phyloP scores from a whole-genome alignment of 176 grass and related monocot genomes.

The Musa schizocarpa region DNA sequence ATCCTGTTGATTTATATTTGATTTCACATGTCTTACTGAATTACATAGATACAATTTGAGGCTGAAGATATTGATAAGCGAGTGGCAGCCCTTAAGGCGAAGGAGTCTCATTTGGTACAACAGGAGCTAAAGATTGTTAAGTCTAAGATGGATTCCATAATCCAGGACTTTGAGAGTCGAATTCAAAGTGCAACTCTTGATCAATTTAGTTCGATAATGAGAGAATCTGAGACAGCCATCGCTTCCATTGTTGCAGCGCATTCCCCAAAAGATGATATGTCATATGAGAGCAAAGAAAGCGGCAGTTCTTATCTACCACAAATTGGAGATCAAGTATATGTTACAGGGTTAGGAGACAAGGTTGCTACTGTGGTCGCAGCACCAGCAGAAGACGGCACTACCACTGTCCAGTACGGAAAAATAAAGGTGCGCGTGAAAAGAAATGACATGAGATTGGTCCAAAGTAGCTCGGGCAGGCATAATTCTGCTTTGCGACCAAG shows the following conservation, averaged over 20 bases:
- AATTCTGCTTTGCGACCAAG: constrained; percentile 22
- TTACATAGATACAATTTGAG: constrained; percentile 37
- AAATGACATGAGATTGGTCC: constrained; percentile 51
- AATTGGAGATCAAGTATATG: constrained; percentile 56
- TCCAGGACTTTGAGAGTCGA: constrained; percentile 48
- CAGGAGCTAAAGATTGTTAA: constrained; percentile 52
- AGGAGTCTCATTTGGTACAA: constrained; percentile 37
- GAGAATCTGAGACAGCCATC: constrained; percentile 55
- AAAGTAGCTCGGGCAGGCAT: constrained; percentile 24
- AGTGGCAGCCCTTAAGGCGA: constrained; percentile 36
- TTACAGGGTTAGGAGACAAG: constrained; percentile 44
- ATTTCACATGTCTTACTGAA: background rate
- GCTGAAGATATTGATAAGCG: constrained; percentile 47
- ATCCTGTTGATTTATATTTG: background rate
- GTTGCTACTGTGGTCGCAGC: constrained; percentile 46
- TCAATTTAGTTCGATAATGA: constrained; percentile 47
- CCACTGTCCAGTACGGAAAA: constrained; percentile 64
- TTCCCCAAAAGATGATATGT: constrained; percentile 26
- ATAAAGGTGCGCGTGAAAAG: constrained; percentile 52
- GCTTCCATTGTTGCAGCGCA: constrained; percentile 46
- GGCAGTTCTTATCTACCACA: constrained; percentile 38
- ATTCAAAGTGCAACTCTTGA: constrained; percentile 41
- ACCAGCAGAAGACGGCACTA: constrained; percentile 44
- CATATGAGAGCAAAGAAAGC: constrained; percentile 17
- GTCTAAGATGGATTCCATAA: constrained; percentile 57